A percentile compares a stretch with the other conserved stretches of the same genome.
Conservation (phyloP, 2,329 filamentous ascomycete species). For the Coleophoma cylindrospora region DNA sequence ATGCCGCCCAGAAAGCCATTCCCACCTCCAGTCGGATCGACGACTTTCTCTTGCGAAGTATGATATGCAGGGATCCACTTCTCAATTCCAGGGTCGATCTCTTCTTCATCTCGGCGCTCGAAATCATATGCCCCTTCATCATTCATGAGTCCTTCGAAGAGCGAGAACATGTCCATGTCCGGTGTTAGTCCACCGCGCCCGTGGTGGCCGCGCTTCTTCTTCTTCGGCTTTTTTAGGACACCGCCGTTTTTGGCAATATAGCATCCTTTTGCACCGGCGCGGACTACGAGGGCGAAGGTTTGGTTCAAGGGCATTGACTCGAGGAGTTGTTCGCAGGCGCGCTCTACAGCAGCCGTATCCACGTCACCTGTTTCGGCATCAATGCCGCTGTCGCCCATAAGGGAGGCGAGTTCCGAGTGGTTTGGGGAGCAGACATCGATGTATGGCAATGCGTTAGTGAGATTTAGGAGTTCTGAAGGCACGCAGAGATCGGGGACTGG, state of each 20-base stretch:
- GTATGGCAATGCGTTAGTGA: slow-evolving; percentile 56
- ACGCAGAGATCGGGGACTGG: slow-evolving; percentile 86
- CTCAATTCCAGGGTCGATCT: slow-evolving; percentile 45
- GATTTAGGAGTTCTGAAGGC: slow-evolving; percentile 60
- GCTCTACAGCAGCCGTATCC: slow-evolving; percentile 47
- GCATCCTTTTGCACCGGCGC: slow-evolving; percentile 69
- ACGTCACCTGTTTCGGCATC: slow-evolving; percentile 34
- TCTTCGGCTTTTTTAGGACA: slow-evolving; percentile 5
- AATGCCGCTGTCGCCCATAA: slow-evolving; percentile 61
- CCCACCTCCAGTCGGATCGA: slow-evolving; percentile 93
- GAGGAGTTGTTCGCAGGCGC: slow-evolving; percentile 57
- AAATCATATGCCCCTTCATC: slow-evolving; percentile 38
- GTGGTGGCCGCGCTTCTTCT: slow-evolving; percentile 23
- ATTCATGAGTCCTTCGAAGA: slow-evolving; percentile 54
- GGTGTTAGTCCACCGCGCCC: slow-evolving; percentile 47
- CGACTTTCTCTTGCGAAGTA: slow-evolving; percentile 45
- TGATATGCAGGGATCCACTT: slow-evolving; percentile 80
- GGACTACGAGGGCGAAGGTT: slow-evolving; percentile 62
- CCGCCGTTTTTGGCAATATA: slow-evolving; percentile 44
- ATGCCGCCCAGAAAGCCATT: slow-evolving; percentile 77
- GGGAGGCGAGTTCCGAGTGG: slow-evolving; percentile 78
- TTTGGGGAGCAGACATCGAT: slow-evolving; percentile 73
- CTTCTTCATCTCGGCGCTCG: slow-evolving; percentile 48
- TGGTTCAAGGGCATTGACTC: slow-evolving; percentile 56
- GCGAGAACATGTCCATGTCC: slow-evolving; percentile 58